Percentiles rank a stretch among this genome's conserved stretches.
phyloP scores from a whole-genome alignment of 2,329 filamentous ascomycete genomes.

The Claviceps pazoutovae region DNA sequence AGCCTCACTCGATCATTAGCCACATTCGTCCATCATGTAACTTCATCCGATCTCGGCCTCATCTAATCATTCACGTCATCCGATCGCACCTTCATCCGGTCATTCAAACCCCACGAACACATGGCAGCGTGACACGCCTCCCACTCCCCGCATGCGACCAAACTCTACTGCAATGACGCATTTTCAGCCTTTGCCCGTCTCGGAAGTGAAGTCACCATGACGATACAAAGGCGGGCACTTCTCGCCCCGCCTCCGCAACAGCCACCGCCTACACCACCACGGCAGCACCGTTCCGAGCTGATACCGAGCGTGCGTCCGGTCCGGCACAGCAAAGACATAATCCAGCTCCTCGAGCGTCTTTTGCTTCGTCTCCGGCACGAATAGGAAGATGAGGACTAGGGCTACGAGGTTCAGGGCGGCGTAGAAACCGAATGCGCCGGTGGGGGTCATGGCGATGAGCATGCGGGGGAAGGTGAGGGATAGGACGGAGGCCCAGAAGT shows the following conservation, averaged over 20 bases:
- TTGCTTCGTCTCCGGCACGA: conserved; percentile 37
- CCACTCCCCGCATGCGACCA: not conserved
- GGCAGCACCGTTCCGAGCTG: conserved; percentile 23
- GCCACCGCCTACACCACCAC: conserved; percentile 22
- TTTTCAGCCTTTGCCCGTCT: not conserved
- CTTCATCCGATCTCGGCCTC: too few relatives aligned
- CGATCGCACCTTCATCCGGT: too few relatives aligned
- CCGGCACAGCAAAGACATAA: conserved; percentile 31
- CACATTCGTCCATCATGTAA: too few relatives aligned
- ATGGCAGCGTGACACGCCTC: too few relatives aligned
- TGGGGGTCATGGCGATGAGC: conserved; percentile 16
- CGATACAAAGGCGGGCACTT: conserved; percentile 7
- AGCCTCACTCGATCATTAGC: not conserved
- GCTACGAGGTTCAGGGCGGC: conserved; percentile 32
- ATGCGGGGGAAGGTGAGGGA: conserved; percentile 20
- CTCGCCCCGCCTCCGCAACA: conserved; percentile 3
- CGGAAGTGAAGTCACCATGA: not conserved
- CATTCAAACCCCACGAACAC: too few relatives aligned
- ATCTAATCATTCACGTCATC: too few relatives aligned
- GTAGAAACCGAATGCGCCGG: conserved; percentile 28
- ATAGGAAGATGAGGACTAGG: conserved; percentile 32
- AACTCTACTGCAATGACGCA: not conserved
- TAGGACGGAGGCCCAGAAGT: conserved; percentile 12
- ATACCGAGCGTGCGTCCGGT: conserved; percentile 25
- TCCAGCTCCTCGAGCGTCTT: conserved; percentile 37